Percentiles rank a stretch among this genome's conserved stretches.
phyloP scores from a whole-genome alignment of 257 asterid genomes.

The Lithospermum erythrorhizon region DNA sequence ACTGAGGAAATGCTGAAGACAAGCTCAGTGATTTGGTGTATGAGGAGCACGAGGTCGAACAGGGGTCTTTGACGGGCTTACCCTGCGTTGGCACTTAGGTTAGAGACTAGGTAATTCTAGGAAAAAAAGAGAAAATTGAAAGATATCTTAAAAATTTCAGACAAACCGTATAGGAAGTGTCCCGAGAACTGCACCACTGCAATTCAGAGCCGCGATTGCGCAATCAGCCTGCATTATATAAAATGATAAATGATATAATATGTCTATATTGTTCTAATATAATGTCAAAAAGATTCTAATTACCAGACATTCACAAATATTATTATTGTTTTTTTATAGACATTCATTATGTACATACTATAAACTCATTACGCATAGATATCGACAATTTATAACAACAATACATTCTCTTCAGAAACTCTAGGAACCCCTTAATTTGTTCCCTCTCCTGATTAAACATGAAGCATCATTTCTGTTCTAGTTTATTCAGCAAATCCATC shows the following conservation, averaged over 20 bases:
- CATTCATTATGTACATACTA: no score
- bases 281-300: no score
- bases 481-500: no score
- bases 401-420: no score
- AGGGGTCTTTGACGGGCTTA: constrained; percentile 68
- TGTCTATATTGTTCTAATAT: no score
- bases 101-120: not conserved
- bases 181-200: constrained; percentile 93
- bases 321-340: no score
- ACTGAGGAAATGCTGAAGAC: constrained; percentile 16
- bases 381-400: no score
- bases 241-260: not conserved
- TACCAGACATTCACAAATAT: no score
- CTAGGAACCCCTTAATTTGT: not conserved
- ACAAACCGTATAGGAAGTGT: constrained; percentile 79
- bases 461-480: no score
- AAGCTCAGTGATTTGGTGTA: constrained; percentile 30
- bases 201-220: constrained; percentile 89
- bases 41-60: constrained; percentile 42
- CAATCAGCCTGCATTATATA: constrained; percentile 72
- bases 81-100: constrained; percentile 32
- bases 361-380: no score
- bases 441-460: no score
- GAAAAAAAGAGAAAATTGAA: not conserved
- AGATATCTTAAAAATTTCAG: not conserved